Conservation (phyloP, 768 basidiomycete species). For the Porphyrellus cyaneotinctus region DNA sequence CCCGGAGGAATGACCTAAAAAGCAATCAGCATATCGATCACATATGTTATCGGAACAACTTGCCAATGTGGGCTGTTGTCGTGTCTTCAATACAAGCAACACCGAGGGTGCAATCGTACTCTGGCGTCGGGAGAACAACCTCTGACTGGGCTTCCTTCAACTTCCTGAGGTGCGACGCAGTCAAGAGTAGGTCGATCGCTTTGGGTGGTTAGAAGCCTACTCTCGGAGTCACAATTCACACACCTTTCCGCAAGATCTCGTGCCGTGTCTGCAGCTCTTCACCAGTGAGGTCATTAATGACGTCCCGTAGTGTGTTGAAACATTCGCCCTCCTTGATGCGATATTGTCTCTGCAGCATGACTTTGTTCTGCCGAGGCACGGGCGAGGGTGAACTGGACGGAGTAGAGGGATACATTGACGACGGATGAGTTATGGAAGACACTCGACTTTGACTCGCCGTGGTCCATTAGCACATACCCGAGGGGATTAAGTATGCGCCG, state of each 20-base stretch:
- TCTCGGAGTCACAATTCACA: not conserved
- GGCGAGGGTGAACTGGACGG: not conserved
- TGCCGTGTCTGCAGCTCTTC: constrained; percentile 15
- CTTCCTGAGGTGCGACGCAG: not conserved
- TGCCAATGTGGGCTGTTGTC: constrained; percentile 1
- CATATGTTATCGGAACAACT: not conserved
- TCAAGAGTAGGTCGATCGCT: constrained; percentile 13
- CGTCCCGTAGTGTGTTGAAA: constrained; percentile 17
- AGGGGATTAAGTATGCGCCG: constrained; percentile 8
- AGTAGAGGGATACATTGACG: not conserved
- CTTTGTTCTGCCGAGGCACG: constrained; percentile 10
- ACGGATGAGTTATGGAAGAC: not conserved
- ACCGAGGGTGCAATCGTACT: not conserved
- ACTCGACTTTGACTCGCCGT: not conserved
- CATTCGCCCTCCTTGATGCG: constrained; percentile 21
- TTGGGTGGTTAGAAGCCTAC: not conserved
- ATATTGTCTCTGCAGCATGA: constrained; percentile 16
- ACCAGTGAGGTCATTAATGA: constrained; percentile 18
- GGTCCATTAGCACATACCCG: not conserved
- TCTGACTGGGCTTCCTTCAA: not conserved
- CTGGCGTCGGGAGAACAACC: not conserved
- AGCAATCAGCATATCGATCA: not conserved
- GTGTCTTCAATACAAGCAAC: not conserved
- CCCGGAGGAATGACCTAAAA: constrained; percentile 1
- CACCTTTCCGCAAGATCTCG: constrained; percentile 22